Evolutionary conservation across 2,329 filamentous ascomycete species (phyloP).

Genomic region (Trichoderma sp.): DNA sequence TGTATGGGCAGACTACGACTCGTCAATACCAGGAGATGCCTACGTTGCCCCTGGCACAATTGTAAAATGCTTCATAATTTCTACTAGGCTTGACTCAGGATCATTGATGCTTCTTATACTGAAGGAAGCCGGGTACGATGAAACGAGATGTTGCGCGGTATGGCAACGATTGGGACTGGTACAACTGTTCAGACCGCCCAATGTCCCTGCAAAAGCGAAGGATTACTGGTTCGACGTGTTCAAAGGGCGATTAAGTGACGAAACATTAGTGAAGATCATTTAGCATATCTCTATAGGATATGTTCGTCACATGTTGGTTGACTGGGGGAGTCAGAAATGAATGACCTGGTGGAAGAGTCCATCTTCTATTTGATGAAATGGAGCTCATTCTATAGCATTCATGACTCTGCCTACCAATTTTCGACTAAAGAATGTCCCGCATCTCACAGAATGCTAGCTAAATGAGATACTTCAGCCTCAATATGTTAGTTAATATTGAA

Average conservation of each 20-base stretch:
- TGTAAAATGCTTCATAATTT: conserved; percentile 15
- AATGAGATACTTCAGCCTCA: not conserved
- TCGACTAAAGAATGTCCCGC: not conserved
- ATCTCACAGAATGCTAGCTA: not conserved
- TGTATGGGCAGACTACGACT: conserved; percentile 22
- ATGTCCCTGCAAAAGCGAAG: not conserved
- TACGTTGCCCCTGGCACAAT: not conserved
- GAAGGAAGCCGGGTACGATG: not conserved
- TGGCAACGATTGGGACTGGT: not conserved
- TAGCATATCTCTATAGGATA: not conserved
- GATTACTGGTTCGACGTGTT: not conserved
- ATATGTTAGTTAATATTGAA: not conserved
- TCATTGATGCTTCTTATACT: not conserved
- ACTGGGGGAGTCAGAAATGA: not conserved
- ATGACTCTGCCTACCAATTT: too few species aligned
- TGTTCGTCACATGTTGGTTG: too few species aligned
- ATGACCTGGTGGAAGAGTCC: not conserved
- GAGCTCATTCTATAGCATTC: not conserved
- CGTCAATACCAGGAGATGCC: not conserved
- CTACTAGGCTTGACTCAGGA: conserved; percentile 1
- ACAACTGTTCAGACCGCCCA: not conserved
- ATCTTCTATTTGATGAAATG: not conserved
- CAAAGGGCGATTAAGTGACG: not conserved
- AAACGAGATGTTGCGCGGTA: not conserved
- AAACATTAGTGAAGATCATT: not conserved